These are phyloP conservation scores for Pisolithus microcarpus DNA, from an alignment of 768 basidiomycete species.

Conservation along the genomic window DNA sequence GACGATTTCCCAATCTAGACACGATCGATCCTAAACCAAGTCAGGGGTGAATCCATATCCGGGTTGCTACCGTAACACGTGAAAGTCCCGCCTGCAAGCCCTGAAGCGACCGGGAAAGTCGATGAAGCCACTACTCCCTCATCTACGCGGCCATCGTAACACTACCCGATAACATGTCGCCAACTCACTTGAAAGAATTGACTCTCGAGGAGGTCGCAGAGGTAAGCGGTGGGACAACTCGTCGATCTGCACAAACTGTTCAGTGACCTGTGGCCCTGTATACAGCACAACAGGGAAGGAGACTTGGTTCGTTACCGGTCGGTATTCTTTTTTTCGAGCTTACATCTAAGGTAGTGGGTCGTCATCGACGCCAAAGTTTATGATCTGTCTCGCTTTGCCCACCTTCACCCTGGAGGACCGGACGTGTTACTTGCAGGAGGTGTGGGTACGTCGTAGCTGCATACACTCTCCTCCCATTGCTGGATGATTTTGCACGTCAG, in stretches of 20 bases:
- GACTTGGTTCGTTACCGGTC: conserved; percentile 51
- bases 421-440: conserved; percentile 61
- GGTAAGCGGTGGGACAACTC: conserved; percentile 31
- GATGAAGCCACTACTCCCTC: too few species aligned
- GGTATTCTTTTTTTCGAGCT: neutral
- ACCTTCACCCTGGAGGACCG: conserved; percentile 78
- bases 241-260: neutral
- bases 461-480: neutral
- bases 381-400: conserved; percentile 71
- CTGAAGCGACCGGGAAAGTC: too few species aligned
- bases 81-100: too few species aligned
- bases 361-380: conserved; percentile 77
- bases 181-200: conserved; percentile 29
- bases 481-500: conserved; percentile 23
- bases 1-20: too few species aligned
- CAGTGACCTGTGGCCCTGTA: neutral
- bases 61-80: too few species aligned
- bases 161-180: conserved; percentile 7
- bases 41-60: too few species aligned
- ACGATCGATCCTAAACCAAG: too few species aligned
- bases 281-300: conserved; percentile 80
- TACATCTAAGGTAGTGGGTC: conserved; percentile 53
- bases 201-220: conserved; percentile 58
- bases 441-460: conserved; percentile 45
- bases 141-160: too few species aligned